Conservation (phyloP, 495 filamentous ascomycete species). For the Amphirosellinia nigrospora region DNA sequence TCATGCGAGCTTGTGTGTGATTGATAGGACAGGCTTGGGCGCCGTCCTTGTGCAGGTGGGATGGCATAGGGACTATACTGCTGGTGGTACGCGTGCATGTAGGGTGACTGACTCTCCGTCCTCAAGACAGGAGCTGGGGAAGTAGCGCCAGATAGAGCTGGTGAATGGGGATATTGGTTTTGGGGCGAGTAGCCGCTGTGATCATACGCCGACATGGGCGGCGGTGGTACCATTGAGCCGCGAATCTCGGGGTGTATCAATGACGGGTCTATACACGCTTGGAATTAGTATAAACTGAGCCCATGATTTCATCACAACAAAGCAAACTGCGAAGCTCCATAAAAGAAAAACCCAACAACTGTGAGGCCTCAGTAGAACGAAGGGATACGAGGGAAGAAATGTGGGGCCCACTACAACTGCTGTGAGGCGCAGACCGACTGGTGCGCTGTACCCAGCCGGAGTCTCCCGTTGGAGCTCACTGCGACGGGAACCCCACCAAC, state of each 20-base stretch:
- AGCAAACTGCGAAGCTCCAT: conserved; percentile 42
- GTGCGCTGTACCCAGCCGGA: conserved; percentile 43
- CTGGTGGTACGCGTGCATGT: conserved; percentile 46
- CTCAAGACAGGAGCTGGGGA: conserved; percentile 51
- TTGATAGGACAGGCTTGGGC: conserved; percentile 48
- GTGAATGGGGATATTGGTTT: conserved; percentile 51
- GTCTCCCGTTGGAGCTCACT: conserved; percentile 26
- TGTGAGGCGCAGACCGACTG: conserved; percentile 48
- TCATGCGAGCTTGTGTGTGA: conserved; percentile 46
- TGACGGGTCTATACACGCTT: conserved; percentile 48
- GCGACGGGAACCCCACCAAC: conserved; percentile 20
- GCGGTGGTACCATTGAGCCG: conserved; percentile 47
- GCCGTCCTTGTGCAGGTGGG: conserved; percentile 31
- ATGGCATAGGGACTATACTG: conserved; percentile 35
- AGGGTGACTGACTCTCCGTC: conserved; percentile 53
- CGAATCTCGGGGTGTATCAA: conserved; percentile 56
- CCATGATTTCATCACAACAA: conserved; percentile 17
- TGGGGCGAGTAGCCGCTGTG: conserved; percentile 46
- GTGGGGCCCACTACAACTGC: conserved; percentile 49
- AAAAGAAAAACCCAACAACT: conserved; percentile 64
- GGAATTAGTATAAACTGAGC: conserved; percentile 43
- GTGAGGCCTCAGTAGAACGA: conserved; percentile 55
- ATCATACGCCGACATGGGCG: conserved; percentile 50
- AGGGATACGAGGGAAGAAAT: conserved; percentile 49
- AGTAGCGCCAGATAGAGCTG: conserved; percentile 48